Conservation (phyloP, 163 green algal species). For the Scenedesmus sp. region DNA sequence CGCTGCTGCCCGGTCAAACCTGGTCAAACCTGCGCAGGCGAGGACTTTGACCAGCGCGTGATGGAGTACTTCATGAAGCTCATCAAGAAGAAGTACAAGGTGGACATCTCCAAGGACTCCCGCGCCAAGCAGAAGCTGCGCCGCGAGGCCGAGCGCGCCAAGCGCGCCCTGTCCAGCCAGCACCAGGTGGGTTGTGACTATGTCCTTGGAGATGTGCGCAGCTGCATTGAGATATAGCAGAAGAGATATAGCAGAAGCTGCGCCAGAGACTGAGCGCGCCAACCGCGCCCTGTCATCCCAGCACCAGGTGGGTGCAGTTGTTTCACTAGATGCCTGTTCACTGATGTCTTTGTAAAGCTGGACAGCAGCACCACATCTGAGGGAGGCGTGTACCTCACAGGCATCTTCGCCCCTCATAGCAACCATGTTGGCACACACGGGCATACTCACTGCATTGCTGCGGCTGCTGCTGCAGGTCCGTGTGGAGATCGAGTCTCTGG, state of each 20-base stretch:
- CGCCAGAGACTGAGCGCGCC: constrained; percentile 91
- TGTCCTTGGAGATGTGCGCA: not conserved
- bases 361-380: too few relatives aligned
- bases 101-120: constrained; percentile 94
- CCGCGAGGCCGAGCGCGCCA: constrained; percentile 97
- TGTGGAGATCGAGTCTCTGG: constrained; percentile 93
- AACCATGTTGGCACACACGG: too few relatives aligned
- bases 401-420: too few relatives aligned
- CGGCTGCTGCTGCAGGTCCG: constrained; percentile 68
- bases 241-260: not conserved
- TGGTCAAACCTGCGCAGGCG: not conserved
- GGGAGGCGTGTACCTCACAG: too few relatives aligned
- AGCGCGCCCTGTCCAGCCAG: constrained; percentile 96
- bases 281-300: constrained; percentile 96
- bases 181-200: constrained; percentile 78
- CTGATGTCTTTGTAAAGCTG: too few relatives aligned
- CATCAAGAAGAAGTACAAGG: constrained; percentile 94
- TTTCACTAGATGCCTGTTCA: too few relatives aligned
- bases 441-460: too few relatives aligned
- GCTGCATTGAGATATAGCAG: not conserved
- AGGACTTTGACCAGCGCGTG: constrained; percentile 99
- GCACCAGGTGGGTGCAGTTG: constrained; percentile 79
- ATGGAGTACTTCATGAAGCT: constrained; percentile 99
- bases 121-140: constrained; percentile 96
- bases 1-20: too few relatives aligned